Conservation (phyloP, 331 rosid species). For the Phaseolus coccineus region DNA sequence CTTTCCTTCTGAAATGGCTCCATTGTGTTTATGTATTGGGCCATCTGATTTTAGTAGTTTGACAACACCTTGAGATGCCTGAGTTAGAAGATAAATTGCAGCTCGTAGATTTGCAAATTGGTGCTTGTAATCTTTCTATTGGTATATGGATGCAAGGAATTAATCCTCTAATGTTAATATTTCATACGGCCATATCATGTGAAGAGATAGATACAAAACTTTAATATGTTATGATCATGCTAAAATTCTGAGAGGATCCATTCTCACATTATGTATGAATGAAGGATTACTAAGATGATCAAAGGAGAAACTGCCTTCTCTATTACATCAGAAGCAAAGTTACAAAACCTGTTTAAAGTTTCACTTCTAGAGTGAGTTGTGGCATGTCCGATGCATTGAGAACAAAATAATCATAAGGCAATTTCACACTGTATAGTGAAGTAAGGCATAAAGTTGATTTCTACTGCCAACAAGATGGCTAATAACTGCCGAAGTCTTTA, state of each 20-base stretch:
- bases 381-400: not conserved
- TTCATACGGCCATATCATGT: not conserved
- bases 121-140: not conserved
- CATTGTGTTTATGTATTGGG: not conserved
- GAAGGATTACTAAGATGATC: not conserved
- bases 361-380: not conserved
- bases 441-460: constrained; percentile 19
- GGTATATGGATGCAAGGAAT: not conserved
- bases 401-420: not conserved
- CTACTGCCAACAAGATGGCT: constrained; percentile 11
- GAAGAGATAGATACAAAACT: not conserved
- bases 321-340: not conserved
- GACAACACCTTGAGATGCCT: constrained; percentile 11
- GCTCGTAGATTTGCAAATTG: not conserved
- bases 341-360: constrained; percentile 11
- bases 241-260: not conserved
- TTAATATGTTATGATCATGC: not conserved
- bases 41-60: not conserved
- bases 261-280: not conserved
- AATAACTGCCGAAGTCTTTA: not conserved
- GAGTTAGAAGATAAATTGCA: not conserved
- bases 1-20: not conserved
- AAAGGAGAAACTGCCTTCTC: not conserved
- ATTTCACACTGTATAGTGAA: not conserved
- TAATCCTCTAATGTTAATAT: not conserved